Percentiles rank a stretch among this genome's conserved stretches.
These are phyloP conservation scores for Bidens hawaiensis DNA, from an alignment of 140 eudicot genomes.

Conservation along the genomic window DNA sequence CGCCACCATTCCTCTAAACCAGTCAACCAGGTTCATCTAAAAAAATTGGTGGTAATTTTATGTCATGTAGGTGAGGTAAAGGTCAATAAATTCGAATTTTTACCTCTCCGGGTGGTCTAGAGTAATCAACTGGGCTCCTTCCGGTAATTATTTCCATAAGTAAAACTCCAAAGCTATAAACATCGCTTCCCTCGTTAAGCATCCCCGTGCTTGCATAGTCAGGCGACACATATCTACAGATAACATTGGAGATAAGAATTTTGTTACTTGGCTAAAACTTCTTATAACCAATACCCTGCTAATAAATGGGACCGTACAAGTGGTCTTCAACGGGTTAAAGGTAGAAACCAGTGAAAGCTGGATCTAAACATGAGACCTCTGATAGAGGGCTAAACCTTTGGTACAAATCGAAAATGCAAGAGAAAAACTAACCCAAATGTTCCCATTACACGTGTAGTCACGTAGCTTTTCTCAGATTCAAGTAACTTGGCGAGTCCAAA, in stretches of 20 bases:
- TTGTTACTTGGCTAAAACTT: neutral
- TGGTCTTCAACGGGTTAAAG: too few species aligned
- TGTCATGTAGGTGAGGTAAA: neutral
- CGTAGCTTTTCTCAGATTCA: constrained; percentile 76
- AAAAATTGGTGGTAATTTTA: neutral
- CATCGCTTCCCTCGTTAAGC: constrained; percentile 83
- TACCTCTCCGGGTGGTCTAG: constrained; percentile 93
- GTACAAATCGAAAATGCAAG: neutral
- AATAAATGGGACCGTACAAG: too few species aligned
- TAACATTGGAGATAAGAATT: constrained; percentile 2
- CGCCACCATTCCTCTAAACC: constrained; percentile 89
- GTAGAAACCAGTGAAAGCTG: neutral
- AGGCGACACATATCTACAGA: constrained; percentile 79
- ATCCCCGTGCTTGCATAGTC: constrained; percentile 95
- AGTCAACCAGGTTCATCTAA: constrained; percentile 94
- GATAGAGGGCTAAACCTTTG: neutral
- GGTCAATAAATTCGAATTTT: neutral
- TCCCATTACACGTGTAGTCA: constrained; percentile 91
- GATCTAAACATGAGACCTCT: neutral
- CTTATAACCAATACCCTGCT: too few species aligned
- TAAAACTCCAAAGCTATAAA: constrained; percentile 86
- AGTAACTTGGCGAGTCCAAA: constrained; percentile 87
- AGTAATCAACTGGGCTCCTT: constrained; percentile 77
- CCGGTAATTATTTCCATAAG: constrained; percentile 85
- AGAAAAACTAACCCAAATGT: constrained; percentile 69